Base-by-base conservation (phyloP, 2,329 filamentous ascomycete species). In the Microdochium paspali region DNA sequence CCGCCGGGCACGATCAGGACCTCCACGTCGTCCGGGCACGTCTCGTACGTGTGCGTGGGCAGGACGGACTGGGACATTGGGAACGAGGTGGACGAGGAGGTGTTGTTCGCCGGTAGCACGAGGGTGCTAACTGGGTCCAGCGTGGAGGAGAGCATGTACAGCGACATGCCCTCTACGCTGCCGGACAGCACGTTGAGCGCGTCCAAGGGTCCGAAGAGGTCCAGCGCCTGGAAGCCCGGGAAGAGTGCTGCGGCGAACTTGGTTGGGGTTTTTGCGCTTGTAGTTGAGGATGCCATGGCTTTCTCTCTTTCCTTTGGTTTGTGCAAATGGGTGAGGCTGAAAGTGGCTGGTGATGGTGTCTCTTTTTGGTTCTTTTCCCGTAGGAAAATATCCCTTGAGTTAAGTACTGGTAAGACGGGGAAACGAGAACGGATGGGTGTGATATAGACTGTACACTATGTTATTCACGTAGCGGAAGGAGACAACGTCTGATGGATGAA, bases 1-100 rank as follows among this genome's bases (percentile, higher is more conserved):
- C 84, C 82, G 2, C 84, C 83, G 0, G 84, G 84, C 7, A 87
- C 62, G n/a, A 88, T 61, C 20, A 87, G 67, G 3, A 85, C 76
- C 42, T 85, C 79, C 4, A 84, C 62, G n/a, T 69, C 60, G 4
- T 68, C 67, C 1, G 74, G 73, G 2, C 71, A 67, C 4, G 68
- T 61, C 40, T 63, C 67, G 55, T 81, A 81, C 0, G 80, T 84
- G 56, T 67, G 64, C 2, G 71, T 74, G 20, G 71, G 66, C 18
- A 61, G 49, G 13, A 72, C 49, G 21, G 49, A 47, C 15, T 68
- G 61, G 44, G 58, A 65, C 51, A 70, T 68, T 50, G 56, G 59
- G 35, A 61, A 63, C 6, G 52, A 43, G 3, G 50, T 25, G 30
- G 48, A 45, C 7, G n/a, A n/a, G n/a, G n/a, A n/a, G n/a, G n/a